Percentiles rank a stretch among this genome's conserved stretches.
phyloP scores from a whole-genome alignment of 2,329 filamentous ascomycete genomes.

The Penicillium aurantiogriseum region DNA sequence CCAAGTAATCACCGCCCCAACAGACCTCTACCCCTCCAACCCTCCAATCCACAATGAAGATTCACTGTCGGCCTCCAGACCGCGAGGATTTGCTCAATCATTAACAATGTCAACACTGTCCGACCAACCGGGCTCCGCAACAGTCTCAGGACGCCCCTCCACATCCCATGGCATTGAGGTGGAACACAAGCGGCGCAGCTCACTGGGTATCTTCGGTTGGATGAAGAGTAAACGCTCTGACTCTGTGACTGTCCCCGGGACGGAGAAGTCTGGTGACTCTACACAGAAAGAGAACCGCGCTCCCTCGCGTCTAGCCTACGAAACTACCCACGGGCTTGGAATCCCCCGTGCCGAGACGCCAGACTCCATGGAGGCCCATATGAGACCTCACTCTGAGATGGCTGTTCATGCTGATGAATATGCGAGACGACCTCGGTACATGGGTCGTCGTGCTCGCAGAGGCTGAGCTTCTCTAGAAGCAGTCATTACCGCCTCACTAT shows the following conservation, averaged over 20 bases:
- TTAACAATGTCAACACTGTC: conserved; percentile 25
- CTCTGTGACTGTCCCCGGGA: neutral
- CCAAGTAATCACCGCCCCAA: conserved; percentile 15
- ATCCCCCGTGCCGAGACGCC: conserved; percentile 12
- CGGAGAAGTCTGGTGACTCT: conserved; percentile 7
- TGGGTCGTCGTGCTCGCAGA: conserved; percentile 31
- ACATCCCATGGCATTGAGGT: conserved; percentile 31
- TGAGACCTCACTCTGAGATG: conserved; percentile 14
- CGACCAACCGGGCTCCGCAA: conserved; percentile 16
- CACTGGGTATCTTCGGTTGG: conserved; percentile 41
- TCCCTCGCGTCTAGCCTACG: conserved; percentile 17
- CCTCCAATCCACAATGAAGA: conserved; percentile 15
- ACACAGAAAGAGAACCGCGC: conserved; percentile 14
- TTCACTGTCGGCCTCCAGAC: conserved; percentile 5
- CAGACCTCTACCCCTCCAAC: conserved; percentile 17
- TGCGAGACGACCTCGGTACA: conserved; percentile 31
- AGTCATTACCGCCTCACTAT: neutral
- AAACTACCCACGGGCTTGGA: conserved; percentile 10
- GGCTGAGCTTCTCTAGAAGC: conserved; percentile 7
- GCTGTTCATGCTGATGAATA: conserved; percentile 14
- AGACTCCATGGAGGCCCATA: conserved; percentile 15
- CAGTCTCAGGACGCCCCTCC: conserved; percentile 20
- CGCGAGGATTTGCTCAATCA: conserved; percentile 27
- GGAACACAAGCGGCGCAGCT: conserved; percentile 40
- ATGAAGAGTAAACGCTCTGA: conserved; percentile 37